A percentile compares a stretch with the other conserved stretches of the same genome.
Conservation (phyloP, 2,329 filamentous ascomycete species). For the Cryphonectria parasitica region DNA sequence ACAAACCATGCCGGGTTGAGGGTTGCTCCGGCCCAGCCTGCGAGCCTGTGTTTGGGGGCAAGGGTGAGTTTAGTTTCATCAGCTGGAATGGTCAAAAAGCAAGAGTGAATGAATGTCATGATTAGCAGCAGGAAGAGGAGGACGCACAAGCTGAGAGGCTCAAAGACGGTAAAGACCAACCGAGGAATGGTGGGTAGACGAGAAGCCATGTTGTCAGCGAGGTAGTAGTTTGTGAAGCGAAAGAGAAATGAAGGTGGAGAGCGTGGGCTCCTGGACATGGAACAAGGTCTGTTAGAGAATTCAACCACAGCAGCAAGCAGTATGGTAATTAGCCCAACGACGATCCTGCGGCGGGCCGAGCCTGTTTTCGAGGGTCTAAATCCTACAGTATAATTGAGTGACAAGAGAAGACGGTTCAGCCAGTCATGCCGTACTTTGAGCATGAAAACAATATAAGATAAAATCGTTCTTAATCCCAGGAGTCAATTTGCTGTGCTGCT, state of each 20-base stretch:
- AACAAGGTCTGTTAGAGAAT: background rate
- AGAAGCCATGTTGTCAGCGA: conserved; percentile 54
- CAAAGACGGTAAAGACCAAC: conserved; percentile 68
- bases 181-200: conserved; percentile 67
- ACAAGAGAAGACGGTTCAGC: background rate
- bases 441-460: background rate
- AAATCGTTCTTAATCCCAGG: background rate
- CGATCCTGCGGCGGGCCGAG: conserved; percentile 4
- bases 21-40: conserved; percentile 61
- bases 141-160: conserved; percentile 69
- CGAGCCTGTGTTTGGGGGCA: conserved; percentile 49
- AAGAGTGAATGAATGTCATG: background rate
- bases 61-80: background rate
- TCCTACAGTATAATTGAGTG: background rate
- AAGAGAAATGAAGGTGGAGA: background rate
- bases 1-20: conserved; percentile 65
- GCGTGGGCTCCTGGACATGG: background rate
- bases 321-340: conserved; percentile 8
- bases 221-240: background rate
- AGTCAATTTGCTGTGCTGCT: background rate
- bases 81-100: background rate
- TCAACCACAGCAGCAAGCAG: background rate
- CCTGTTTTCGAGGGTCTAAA: conserved; percentile 8
- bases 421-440: background rate
- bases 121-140: conserved; percentile 19